Percentiles rank a stretch among this genome's conserved stretches.
Conservation (phyloP, 192 early-diverging fungal species). For the Umbelopsis isabellina region DNA sequence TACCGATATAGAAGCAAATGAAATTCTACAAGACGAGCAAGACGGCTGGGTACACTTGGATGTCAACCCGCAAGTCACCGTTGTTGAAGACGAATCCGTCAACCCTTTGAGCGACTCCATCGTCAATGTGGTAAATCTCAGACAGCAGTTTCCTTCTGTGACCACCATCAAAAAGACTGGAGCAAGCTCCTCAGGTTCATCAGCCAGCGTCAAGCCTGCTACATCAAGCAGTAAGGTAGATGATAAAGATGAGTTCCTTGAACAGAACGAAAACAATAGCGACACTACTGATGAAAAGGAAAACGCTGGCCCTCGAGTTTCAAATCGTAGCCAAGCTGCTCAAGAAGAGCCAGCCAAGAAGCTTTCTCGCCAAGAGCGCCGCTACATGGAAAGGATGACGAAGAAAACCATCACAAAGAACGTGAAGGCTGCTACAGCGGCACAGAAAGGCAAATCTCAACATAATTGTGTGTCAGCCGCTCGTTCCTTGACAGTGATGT, state of each 20-base stretch:
- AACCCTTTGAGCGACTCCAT: slow-evolving; percentile 1
- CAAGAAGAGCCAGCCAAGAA: neutral
- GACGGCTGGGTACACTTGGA: slow-evolving; percentile 18
- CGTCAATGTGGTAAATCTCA: neutral
- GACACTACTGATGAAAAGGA: neutral
- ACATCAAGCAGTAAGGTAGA: too few relatives aligned
- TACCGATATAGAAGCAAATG: neutral
- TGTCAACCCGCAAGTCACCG: neutral
- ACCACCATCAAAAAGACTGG: neutral
- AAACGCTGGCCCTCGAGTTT: too few relatives aligned
- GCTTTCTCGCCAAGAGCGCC: slow-evolving; percentile 12
- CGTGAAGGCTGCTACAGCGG: neutral
- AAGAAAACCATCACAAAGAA: slow-evolving; percentile 5
- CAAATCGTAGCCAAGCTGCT: neutral
- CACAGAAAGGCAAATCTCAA: neutral
- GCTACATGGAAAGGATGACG: slow-evolving; percentile 1
- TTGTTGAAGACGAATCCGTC: neutral
- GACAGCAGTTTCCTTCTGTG: neutral
- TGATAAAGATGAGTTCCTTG: too few relatives aligned
- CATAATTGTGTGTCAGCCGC: slow-evolving; percentile 6
- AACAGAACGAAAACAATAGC: too few relatives aligned
- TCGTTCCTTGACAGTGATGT: slow-evolving; percentile 4
- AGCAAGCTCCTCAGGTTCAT: too few relatives aligned
- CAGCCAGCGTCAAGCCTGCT: too few relatives aligned
- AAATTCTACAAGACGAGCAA: slow-evolving; percentile 12